Evolutionary conservation across 305 asterid species (phyloP), one percentile per base, ranked within the genome.

Genomic region (Rubia occidens): DNA sequence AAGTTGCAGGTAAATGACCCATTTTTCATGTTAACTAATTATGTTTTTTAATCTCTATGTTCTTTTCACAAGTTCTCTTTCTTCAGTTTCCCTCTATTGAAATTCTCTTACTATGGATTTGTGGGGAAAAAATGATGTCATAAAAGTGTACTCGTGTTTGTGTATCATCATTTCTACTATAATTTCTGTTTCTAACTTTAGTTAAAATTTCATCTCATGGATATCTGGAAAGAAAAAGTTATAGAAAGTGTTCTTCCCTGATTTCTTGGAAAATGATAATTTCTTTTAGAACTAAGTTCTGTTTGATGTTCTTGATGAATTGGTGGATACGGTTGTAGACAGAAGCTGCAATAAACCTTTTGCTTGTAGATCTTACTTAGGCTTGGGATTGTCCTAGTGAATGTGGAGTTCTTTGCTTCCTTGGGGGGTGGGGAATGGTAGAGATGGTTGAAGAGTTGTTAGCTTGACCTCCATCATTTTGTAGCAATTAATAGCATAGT

Each of bases 1-100:
- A 90, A 94, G 87, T 78, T 94, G 79, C 99, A 94, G 96, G 96
- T 89, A 72, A 75, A 67, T 40, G 70, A 61, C 79, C 68, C 44
- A 15, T 58, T 55, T 74, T 71, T 62, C 37, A 15, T n/a, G 39
- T 64, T 32, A 71, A 56, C 78, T 53, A 65, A 69, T 77, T 60
- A 64, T 49, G 44, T 26, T 68, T 75, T 59, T 49, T 70, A 74
- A 17, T 13, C 26, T 54, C 63, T 44, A 7, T 13, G 42, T 58
- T 43, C 20, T 32, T 51, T 70, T 59, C 24, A 18, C 40, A 55
- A n/a, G 26, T 63, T 7, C 35, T 29, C 35, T 35, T 55, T 67
- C 69, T 75, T 39, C 17, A 67, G 64, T 40, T 67, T 35, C 44
- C 20, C 39, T 59, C 24, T 14, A 26, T 51, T 35, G 63, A 15